Evolutionary conservation across 2,329 filamentous ascomycete genomes (phyloP).

Genomic region (Colletotrichum noveboracense): DNA sequence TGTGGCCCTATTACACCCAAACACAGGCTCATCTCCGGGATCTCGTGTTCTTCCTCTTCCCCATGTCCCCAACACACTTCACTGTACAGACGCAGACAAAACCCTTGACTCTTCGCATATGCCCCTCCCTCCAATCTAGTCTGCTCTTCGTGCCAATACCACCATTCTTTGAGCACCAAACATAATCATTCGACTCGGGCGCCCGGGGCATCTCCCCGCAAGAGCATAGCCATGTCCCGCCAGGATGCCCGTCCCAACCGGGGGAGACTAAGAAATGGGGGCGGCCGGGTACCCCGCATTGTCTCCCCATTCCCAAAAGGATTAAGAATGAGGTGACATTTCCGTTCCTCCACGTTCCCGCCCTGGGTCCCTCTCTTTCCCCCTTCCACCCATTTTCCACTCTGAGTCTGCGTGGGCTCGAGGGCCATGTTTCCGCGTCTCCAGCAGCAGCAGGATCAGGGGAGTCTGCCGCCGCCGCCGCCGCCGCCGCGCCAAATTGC

Average conservation of each 20-base stretch:
- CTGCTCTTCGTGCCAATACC: neutral
- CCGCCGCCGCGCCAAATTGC: conserved; percentile 1
- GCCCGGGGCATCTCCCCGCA: neutral
- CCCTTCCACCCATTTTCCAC: neutral
- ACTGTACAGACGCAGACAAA: neutral
- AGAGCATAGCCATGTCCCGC: neutral
- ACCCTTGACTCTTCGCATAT: neutral
- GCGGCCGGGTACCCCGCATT: conserved; percentile 15
- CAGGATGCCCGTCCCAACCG: neutral
- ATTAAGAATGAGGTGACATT: conserved; percentile 21
- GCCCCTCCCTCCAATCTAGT: neutral
- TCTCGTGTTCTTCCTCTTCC: neutral
- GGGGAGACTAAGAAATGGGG: neutral
- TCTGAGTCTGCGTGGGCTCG: neutral
- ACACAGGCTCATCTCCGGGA: neutral
- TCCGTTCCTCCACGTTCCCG: conserved; percentile 11
- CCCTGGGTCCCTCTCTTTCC: neutral
- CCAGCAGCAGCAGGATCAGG: conserved; percentile 11
- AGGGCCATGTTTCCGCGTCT: conserved; percentile 18
- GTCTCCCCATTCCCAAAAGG: conserved; percentile 14
- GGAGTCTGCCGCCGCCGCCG: neutral
- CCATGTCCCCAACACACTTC: neutral
- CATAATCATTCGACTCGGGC: neutral
- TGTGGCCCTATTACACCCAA: neutral
- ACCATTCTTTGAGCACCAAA: neutral